These are phyloP conservation scores for Phytophthora melonis DNA, from an alignment of 352 stramenopile genomes.

Conservation along the genomic window DNA sequence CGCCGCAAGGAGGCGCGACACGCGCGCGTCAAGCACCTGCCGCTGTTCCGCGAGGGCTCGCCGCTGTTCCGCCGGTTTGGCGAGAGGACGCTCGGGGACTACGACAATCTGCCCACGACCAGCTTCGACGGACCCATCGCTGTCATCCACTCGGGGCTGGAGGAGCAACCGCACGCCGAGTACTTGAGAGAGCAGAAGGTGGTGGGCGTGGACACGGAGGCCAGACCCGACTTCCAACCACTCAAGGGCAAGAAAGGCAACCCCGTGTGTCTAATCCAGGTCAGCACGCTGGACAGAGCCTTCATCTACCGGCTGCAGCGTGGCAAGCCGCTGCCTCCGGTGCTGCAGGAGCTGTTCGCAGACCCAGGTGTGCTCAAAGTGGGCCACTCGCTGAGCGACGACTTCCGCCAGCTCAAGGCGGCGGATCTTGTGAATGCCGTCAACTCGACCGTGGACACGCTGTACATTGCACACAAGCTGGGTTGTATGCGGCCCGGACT, in stretches of 20 bases:
- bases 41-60: slow-evolving; percentile 74
- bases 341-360: slow-evolving; percentile 67
- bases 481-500: slow-evolving; percentile 79
- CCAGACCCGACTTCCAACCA: slow-evolving; percentile 65
- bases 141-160: slow-evolving; percentile 68
- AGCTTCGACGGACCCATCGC: slow-evolving; percentile 64
- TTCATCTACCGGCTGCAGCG: slow-evolving; percentile 80
- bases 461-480: slow-evolving; percentile 81
- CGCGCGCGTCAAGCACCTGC: slow-evolving; percentile 66
- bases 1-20: slow-evolving; percentile 60
- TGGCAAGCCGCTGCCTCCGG: slow-evolving; percentile 57
- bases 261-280: slow-evolving; percentile 82
- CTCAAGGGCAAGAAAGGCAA: slow-evolving; percentile 62
- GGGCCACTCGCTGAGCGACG: slow-evolving; percentile 80
- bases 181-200: slow-evolving; percentile 70
- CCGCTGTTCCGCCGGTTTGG: slow-evolving; percentile 59
- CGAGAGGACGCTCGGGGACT: slow-evolving; percentile 56
- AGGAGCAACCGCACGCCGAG: slow-evolving; percentile 57
- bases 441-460: slow-evolving; percentile 80
- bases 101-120: slow-evolving; percentile 56
- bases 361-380: slow-evolving; percentile 76
- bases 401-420: slow-evolving; percentile 71
- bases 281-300: slow-evolving; percentile 77
- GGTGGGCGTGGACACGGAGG: slow-evolving; percentile 82
- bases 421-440: slow-evolving; percentile 67